Conservation (phyloP, 495 filamentous ascomycete genomes). For the Tuber brumale region DNA sequence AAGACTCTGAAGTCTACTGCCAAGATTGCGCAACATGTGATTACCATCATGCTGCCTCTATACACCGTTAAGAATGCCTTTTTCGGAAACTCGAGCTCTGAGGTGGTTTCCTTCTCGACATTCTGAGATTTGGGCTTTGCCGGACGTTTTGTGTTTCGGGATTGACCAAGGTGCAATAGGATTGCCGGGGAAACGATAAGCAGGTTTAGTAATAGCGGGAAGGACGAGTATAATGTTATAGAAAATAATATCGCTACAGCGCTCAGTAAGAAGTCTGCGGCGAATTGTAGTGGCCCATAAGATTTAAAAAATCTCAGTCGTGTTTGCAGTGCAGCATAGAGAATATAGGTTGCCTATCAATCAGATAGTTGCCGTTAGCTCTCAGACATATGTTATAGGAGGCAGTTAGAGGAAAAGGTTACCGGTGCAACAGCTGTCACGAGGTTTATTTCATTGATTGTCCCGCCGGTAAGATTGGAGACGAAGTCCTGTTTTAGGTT, state of each 20-base stretch:
- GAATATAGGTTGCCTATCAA: slow-evolving; percentile 64
- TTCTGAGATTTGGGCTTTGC: slow-evolving; percentile 28
- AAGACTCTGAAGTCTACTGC: slow-evolving; percentile 94
- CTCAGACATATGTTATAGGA: slow-evolving; percentile 1
- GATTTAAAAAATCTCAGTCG: slow-evolving; percentile 77
- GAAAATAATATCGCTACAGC: slow-evolving; percentile 73
- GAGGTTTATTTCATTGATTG: slow-evolving; percentile 75
- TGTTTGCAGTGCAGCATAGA: slow-evolving; percentile 86
- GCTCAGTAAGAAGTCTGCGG: slow-evolving; percentile 81
- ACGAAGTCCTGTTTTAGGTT: slow-evolving; percentile 90
- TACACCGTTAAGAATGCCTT: slow-evolving; percentile 91
- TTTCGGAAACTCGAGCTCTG: slow-evolving; percentile 54
- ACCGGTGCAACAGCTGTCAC: slow-evolving; percentile 81
- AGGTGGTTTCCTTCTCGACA: slow-evolving; percentile 8
- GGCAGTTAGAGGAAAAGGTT: slow-evolving; percentile 40
- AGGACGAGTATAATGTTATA: slow-evolving; percentile 74
- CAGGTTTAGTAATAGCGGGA: slow-evolving; percentile 65
- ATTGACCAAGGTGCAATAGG: slow-evolving; percentile 52
- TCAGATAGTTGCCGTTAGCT: slow-evolving; percentile 13
- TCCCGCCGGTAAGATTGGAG: slow-evolving; percentile 80
- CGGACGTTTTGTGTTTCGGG: slow-evolving; percentile 29
- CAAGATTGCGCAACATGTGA: slow-evolving; percentile 88
- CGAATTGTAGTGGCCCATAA: slow-evolving; percentile 59
- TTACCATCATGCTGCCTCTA: slow-evolving; percentile 82
- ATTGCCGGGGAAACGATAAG: slow-evolving; percentile 66